Percentiles rank a stretch among this genome's conserved stretches.
Conservation (phyloP, 2,329 filamentous ascomycete species). For the Cadophora sp. region DNA sequence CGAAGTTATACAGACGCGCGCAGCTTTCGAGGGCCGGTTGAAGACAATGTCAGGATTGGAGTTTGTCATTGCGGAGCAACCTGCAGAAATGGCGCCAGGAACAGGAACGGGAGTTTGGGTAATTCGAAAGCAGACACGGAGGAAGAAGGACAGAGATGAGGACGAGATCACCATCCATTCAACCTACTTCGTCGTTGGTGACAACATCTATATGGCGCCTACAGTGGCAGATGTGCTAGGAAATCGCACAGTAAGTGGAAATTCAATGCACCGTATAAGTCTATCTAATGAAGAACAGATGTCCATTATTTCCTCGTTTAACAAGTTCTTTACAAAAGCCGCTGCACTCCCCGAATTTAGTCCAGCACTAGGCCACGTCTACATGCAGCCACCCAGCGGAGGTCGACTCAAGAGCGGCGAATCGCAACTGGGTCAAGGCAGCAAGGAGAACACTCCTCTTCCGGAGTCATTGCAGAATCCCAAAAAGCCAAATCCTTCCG, state of each 20-base stretch:
- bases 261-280: background rate
- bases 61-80: constrained; percentile 70
- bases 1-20: constrained; percentile 63
- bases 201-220: constrained; percentile 72
- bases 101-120: constrained; percentile 71
- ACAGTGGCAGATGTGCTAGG: constrained; percentile 64
- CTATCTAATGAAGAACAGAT: constrained; percentile 22
- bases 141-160: constrained; percentile 60
- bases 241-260: constrained; percentile 59
- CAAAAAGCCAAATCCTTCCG: constrained; percentile 32
- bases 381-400: constrained; percentile 37
- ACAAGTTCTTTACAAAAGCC: constrained; percentile 44
- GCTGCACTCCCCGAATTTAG: constrained; percentile 51
- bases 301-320: constrained; percentile 41
- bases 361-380: constrained; percentile 55
- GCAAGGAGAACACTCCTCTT: constrained; percentile 52
- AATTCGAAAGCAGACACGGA: constrained; percentile 70
- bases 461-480: constrained; percentile 46
- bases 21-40: constrained; percentile 67
- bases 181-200: constrained; percentile 69
- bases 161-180: constrained; percentile 66
- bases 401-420: constrained; percentile 32
- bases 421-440: constrained; percentile 38
- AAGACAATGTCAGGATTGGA: constrained; percentile 71
- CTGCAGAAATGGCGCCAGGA: constrained; percentile 67